Base-by-base conservation (phyloP, 352 stramenopile genomes). In the Phytopythium boreale region DNA sequence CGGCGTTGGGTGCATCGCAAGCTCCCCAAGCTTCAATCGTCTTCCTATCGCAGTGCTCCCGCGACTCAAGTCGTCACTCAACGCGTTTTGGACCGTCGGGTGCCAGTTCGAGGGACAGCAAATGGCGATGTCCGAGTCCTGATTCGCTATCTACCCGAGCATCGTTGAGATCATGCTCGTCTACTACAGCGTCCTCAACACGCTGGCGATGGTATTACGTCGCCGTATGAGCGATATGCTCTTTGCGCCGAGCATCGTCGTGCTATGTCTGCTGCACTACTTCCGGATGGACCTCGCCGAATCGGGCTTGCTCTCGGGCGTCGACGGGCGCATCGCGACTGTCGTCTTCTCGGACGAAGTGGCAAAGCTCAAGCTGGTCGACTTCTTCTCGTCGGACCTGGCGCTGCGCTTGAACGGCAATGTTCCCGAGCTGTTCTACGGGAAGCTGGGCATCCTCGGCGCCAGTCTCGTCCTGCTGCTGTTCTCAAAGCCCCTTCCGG, bases 111-210 rank as follows among this genome's bases (percentile, higher is more conserved):
- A 74, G 55, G 63, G 64, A 4, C 53, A 71, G 19, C 67, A 75
- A 59, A 26, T 46, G 12, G 49, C 55, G 0, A 19, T 77, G 4
- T 39, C 56, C 20, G 61, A 75, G 52, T 64, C 67, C 8, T 77
- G 71, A 64, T 75, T 67, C 27, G 56, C 59, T 19, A 75, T 75
- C 20, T 75, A 75, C 53, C 64, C 64, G 10, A 26, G 56, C 2
- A 72, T 75, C 19, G 61, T 56, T 26, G 68, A 71, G 47, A 49
- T 72, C 41, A 51, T 69, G 9, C 62, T 76, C 5, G 29, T 74
- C 4, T 68, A 68, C 26, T 76, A 59, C 60, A 75, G 62, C 64
- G n/a, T 66, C 4, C 57, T 75, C 49, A 72, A 69, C 58, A 34
- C 61, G 2, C 5, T 72, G 11, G 64, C 61, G 15, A 63, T 51